phyloP scores from a whole-genome alignment of 176 grass and related monocot genomes.

The Zizania latifolia region DNA sequence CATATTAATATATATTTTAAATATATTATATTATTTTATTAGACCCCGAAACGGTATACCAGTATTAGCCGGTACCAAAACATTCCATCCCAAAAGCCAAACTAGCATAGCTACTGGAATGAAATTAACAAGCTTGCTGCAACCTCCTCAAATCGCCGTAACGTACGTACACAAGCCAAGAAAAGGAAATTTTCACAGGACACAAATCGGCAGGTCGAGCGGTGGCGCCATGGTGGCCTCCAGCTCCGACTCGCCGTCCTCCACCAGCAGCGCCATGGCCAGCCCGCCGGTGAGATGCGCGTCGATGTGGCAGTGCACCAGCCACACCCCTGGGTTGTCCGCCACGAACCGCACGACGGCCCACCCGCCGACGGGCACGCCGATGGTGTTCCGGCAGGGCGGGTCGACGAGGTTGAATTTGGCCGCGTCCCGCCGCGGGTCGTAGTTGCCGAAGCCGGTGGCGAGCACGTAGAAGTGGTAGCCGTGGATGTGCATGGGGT shows the following conservation, averaged over 20 bases:
- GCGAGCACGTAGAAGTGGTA: constrained; percentile 91
- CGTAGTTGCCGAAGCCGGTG: constrained; percentile 74
- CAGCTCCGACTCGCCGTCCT: constrained; percentile 58
- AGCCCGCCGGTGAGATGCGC: constrained; percentile 59
- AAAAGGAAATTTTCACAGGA: neutral
- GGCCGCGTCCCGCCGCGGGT: constrained; percentile 47
- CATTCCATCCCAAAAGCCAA: too few relatives aligned
- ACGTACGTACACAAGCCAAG: neutral
- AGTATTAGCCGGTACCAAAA: too few relatives aligned
- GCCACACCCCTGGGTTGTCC: constrained; percentile 88
- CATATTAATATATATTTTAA: too few relatives aligned
- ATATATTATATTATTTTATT: too few relatives aligned
- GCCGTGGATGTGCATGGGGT: constrained; percentile 93
- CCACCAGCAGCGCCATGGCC: constrained; percentile 82
- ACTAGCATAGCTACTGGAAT: too few relatives aligned
- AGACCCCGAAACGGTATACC: too few relatives aligned
- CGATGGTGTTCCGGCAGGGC: constrained; percentile 75
- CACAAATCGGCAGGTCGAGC: constrained; percentile 56
- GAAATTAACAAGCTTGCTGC: too few relatives aligned
- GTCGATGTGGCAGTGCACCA: constrained; percentile 91
- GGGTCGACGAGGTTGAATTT: constrained; percentile 88
- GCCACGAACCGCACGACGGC: constrained; percentile 73
- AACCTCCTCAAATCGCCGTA: constrained; percentile 3
- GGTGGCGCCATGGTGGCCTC: constrained; percentile 59
- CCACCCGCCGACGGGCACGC: constrained; percentile 89